These are phyloP conservation scores for Closterium sp. DNA, from an alignment of 139 green algal species.

Conservation along the genomic window DNA sequence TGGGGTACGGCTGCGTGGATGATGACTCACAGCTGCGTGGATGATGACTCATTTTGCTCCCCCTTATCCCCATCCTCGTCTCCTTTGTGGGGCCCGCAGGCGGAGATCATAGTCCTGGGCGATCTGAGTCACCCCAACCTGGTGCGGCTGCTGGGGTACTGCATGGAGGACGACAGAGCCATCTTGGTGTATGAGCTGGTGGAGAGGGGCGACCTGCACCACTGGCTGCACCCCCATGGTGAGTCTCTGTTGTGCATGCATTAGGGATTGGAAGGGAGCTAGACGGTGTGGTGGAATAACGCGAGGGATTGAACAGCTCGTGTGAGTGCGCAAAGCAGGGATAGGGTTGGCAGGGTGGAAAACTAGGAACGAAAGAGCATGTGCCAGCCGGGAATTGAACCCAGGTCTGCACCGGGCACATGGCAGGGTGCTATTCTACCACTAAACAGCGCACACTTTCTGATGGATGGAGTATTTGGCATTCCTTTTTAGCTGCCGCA, in stretches of 20 bases:
- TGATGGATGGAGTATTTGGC: too few relatives aligned
- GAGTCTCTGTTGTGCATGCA: background rate
- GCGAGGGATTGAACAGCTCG: too few relatives aligned
- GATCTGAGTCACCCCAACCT: conserved; percentile 20
- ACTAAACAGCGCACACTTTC: too few relatives aligned
- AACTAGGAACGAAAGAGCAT: background rate
- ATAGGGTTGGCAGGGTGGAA: too few relatives aligned
- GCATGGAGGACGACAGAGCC: background rate
- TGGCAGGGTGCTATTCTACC: background rate
- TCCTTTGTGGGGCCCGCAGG: background rate
- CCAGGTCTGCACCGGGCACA: background rate
- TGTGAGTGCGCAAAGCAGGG: too few relatives aligned
- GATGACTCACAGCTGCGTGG: background rate
- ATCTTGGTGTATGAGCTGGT: conserved; percentile 32
- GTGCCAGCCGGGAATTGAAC: background rate
- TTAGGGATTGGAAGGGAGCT: too few relatives aligned
- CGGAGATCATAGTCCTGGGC: conserved; percentile 19
- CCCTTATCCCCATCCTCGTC: background rate
- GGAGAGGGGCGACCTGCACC: conserved; percentile 5
- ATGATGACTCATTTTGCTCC: background rate
- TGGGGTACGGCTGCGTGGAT: conserved; percentile 15
- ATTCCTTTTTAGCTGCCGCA: too few relatives aligned
- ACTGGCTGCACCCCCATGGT: background rate
- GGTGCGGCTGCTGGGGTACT: conserved; percentile 30
- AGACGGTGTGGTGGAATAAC: too few relatives aligned